Evolutionary conservation across 495 filamentous ascomycete species (phyloP).

Genomic region (Penicillium lagena): DNA sequence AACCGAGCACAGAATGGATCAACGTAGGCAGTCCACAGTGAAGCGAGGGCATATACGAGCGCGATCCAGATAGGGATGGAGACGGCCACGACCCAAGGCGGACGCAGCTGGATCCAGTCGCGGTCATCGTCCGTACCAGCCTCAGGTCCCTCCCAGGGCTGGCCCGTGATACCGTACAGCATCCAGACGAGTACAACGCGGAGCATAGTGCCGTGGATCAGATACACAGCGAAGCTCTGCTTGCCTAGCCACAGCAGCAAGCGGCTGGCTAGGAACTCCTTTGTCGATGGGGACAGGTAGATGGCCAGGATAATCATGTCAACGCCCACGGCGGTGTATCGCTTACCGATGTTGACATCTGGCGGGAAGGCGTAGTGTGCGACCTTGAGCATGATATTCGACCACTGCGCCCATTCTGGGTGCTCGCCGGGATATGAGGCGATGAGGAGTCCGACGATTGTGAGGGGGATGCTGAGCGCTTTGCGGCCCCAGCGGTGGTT

Average conservation of each 20-base stretch:
- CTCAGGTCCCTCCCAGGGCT: slow-evolving; percentile 42
- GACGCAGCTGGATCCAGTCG: slow-evolving; percentile 29
- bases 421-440: slow-evolving; percentile 58
- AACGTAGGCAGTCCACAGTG: slow-evolving; percentile 60
- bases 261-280: slow-evolving; percentile 50
- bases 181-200: slow-evolving; percentile 53
- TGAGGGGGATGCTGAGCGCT: slow-evolving; percentile 55
- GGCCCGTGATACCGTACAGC: slow-evolving; percentile 51
- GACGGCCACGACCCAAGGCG: slow-evolving; percentile 37
- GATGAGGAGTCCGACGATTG: slow-evolving; percentile 54
- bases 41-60: slow-evolving; percentile 49
- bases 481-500: slow-evolving; percentile 46
- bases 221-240: slow-evolving; percentile 66
- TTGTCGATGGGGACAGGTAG: slow-evolving; percentile 51
- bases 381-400: slow-evolving; percentile 37
- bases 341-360: slow-evolving; percentile 44
- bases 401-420: slow-evolving; percentile 56
- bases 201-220: slow-evolving; percentile 61
- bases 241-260: slow-evolving; percentile 61
- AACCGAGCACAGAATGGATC: slow-evolving; percentile 57
- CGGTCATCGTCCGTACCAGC: slow-evolving; percentile 38
- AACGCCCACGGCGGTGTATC: slow-evolving; percentile 52
- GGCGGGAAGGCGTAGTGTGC: slow-evolving; percentile 49
- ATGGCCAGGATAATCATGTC: slow-evolving; percentile 53
- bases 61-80: slow-evolving; percentile 52